phyloP scores from a whole-genome alignment of 2,329 filamentous ascomycete species.

The Phialemonium atrogriseum region DNA sequence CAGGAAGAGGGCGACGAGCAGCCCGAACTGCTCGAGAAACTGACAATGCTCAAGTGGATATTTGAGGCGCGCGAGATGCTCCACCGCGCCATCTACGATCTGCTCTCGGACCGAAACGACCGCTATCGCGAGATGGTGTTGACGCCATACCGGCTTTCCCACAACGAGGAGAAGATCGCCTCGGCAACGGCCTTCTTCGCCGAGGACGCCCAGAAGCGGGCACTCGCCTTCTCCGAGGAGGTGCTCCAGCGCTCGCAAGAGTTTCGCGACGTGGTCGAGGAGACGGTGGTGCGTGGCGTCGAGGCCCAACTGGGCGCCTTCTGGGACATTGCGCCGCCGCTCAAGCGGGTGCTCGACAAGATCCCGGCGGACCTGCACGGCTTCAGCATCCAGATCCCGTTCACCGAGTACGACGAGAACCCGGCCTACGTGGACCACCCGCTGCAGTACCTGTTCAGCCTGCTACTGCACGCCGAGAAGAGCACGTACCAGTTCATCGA shows the following conservation, averaged over 20 bases:
- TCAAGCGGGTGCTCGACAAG: constrained; percentile 70
- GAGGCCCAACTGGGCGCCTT: constrained; percentile 90
- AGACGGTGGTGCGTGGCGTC: constrained; percentile 78
- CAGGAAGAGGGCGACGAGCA: constrained; percentile 95
- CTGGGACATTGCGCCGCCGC: constrained; percentile 90
- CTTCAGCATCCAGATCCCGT: constrained; percentile 71
- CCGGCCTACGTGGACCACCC: constrained; percentile 73
- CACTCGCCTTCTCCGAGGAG: constrained; percentile 62
- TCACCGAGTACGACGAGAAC: constrained; percentile 76
- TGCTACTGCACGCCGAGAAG: constrained; percentile 82
- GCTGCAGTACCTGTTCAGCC: constrained; percentile 79
- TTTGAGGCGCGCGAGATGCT: constrained; percentile 89
- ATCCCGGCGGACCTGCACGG: constrained; percentile 53
- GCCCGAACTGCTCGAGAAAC: constrained; percentile 86
- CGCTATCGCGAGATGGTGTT: constrained; percentile 80
- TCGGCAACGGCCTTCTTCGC: constrained; percentile 77
- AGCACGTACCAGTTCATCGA: constrained; percentile 97
- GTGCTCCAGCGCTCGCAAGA: constrained; percentile 65
- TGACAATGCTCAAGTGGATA: constrained; percentile 93
- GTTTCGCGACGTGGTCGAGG: constrained; percentile 71
- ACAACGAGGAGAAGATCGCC: constrained; percentile 69
- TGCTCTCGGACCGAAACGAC: constrained; percentile 77
- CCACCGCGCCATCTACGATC: constrained; percentile 75
- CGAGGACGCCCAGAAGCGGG: constrained; percentile 66
- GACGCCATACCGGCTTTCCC: constrained; percentile 66